phyloP scores from a whole-genome alignment of 2,329 filamentous ascomycete genomes.

The Pseudogymnoascus sp. region DNA sequence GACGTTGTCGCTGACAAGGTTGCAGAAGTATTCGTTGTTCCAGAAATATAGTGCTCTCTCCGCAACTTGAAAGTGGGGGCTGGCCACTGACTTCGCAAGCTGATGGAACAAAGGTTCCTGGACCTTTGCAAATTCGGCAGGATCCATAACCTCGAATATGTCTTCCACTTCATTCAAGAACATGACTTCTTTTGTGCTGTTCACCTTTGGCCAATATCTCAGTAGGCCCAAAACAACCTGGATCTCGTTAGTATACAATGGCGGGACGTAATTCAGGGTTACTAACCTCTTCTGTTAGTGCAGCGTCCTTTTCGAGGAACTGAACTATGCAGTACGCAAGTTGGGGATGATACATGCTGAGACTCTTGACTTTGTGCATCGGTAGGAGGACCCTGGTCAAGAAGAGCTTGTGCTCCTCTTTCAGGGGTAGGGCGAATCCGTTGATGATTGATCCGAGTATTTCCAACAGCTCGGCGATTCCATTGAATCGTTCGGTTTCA shows the following conservation, averaged over 20 bases:
- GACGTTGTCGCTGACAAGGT: slow-evolving; percentile 96
- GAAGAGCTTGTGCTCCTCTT: slow-evolving; percentile 98
- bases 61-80: slow-evolving; percentile 97
- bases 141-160: slow-evolving; percentile 99
- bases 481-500: slow-evolving; percentile 97
- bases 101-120: slow-evolving; percentile 97
- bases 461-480: slow-evolving; percentile 91
- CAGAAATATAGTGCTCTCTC: slow-evolving; percentile 97
- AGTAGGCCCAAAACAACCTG: slow-evolving; percentile 88
- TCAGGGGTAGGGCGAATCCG: slow-evolving; percentile 89
- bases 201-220: slow-evolving; percentile 98
- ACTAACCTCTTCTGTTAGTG: slow-evolving; percentile 86
- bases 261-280: not conserved
- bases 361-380: slow-evolving; percentile 93
- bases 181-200: slow-evolving; percentile 99
- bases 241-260: slow-evolving; percentile 11
- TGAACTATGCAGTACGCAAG: slow-evolving; percentile 98
- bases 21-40: slow-evolving; percentile 99
- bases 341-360: slow-evolving; percentile 99
- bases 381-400: slow-evolving; percentile 87
- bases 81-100: slow-evolving; percentile 93
- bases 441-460: slow-evolving; percentile 99
- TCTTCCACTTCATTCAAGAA: slow-evolving; percentile 98
- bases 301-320: slow-evolving; percentile 95
- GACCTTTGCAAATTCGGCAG: slow-evolving; percentile 95